Base-by-base conservation (phyloP, 331 rosid species). In the Pyrus hybrid region DNA sequence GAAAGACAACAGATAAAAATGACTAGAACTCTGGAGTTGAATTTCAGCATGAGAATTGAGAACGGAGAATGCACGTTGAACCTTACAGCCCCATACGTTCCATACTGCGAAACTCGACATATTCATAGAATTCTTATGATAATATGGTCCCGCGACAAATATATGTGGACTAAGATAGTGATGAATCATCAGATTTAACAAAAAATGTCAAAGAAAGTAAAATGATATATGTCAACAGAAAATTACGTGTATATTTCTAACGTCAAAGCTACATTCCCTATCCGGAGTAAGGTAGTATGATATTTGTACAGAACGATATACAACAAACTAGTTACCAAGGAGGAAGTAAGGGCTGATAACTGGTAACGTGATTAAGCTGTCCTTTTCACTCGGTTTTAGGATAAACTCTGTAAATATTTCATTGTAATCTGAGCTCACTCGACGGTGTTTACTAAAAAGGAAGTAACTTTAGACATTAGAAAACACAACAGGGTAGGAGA, bases 81-180 rank as follows among this genome's bases (percentile, higher is more conserved):
- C 63, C 88, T 84, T 72, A 91, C 51, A 77, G 93, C 93, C 63
- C 87, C 93, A 65, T 83, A 88, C 25, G 93, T 86, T 65, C 96
- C 91, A 77, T 88, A 86, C 32, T 86, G 89, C 10, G 91, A 89
- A 80, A 91, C 96, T 90, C 79, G 23, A 82, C 22, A 78, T 30
- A 65, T 56, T 56, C 62, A 56, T 56, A 21, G 13, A 68, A 49
- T 6, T 16, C 61, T 49, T 18, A 8, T 16, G 41, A 49, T 1
- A 5, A 16, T 45, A 14, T 49, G 18, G 25, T 49, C 43, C 58
- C 13, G 16, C 53, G 4, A 22, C 47, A 3, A 43, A 16, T 23
- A 68, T 13, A 45, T 32, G 69, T 8, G n/a, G 69, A 18, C 37
- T 37, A 45, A 21, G 35, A 9, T 14, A 43, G 56, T 9, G 54